Evolutionary conservation across 768 basidiomycete species (phyloP).

Genomic region (Pisolithus albus): DNA sequence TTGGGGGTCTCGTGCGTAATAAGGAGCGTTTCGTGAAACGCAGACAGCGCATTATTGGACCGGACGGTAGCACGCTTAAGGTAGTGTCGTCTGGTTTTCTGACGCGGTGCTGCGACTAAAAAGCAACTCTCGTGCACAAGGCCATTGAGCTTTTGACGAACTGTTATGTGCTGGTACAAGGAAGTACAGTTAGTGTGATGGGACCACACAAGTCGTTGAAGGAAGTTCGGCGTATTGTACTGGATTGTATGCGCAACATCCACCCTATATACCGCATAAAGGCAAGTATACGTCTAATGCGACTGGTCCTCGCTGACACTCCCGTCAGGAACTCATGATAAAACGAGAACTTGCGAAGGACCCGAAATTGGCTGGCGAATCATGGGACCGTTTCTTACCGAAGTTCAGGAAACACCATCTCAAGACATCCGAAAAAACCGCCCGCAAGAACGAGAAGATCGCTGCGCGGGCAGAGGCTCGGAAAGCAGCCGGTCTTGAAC

Average conservation of each 20-base stretch:
- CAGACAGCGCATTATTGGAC: conserved; percentile 93
- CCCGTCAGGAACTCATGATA: conserved; percentile 88
- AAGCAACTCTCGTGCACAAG: conserved; percentile 34
- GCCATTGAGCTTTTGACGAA: conserved; percentile 95
- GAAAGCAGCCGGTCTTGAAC: conserved; percentile 56
- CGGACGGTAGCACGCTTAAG: conserved; percentile 95
- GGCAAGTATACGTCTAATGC: conserved; percentile 32
- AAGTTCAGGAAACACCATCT: conserved; percentile 91
- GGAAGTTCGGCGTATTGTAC: conserved; percentile 91
- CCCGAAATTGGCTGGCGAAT: conserved; percentile 87
- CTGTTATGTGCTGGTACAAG: conserved; percentile 97
- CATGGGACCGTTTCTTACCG: conserved; percentile 97
- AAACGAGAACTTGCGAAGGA: conserved; percentile 96
- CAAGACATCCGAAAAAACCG: conserved; percentile 90
- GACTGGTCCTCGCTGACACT: not conserved
- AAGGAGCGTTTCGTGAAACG: conserved; percentile 97
- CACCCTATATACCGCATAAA: conserved; percentile 99
- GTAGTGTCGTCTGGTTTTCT: conserved; percentile 31
- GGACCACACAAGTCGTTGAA: conserved; percentile 92
- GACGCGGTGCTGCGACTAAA: not conserved
- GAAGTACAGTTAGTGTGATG: conserved; percentile 97
- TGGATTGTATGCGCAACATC: conserved; percentile 99
- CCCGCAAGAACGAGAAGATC: conserved; percentile 74
- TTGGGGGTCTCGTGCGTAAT: conserved; percentile 88
- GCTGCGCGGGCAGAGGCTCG: conserved; percentile 57